A percentile compares a stretch with the other conserved stretches of the same genome.
Evolutionary conservation across 306 rosid genomes (phyloP).

Genomic region (Gastrolobium villosum): DNA sequence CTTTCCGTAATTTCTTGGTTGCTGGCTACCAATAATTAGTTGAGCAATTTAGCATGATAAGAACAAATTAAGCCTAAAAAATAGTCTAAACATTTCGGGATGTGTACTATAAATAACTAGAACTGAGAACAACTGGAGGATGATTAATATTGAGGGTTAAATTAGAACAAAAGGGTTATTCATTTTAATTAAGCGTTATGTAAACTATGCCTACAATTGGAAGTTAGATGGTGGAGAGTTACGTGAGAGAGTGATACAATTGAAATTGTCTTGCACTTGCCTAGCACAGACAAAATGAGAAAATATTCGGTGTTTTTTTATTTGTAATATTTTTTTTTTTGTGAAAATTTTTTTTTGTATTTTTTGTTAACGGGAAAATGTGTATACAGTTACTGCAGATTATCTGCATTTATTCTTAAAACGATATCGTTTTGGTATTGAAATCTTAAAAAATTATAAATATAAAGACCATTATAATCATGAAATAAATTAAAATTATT

Average conservation of each 20-base stretch:
- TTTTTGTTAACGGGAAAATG: too few species aligned
- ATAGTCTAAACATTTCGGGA: neutral
- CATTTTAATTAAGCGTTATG: neutral
- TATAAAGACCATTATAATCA: too few species aligned
- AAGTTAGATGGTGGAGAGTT: neutral
- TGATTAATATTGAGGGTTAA: conserved; percentile 22
- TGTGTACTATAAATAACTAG: neutral
- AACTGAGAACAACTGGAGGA: neutral
- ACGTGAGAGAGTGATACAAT: neutral
- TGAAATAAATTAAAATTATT: too few species aligned
- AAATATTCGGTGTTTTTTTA: too few species aligned
- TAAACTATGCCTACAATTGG: neutral
- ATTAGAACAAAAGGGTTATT: conserved; percentile 1
- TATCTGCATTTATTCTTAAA: too few species aligned
- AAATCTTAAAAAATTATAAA: too few species aligned
- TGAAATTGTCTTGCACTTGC: neutral
- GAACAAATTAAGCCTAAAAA: neutral
- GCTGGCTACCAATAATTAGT: neutral
- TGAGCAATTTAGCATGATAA: neutral
- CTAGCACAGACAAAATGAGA: neutral
- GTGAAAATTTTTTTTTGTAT: too few species aligned
- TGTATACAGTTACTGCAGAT: too few species aligned
- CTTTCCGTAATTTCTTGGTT: neutral
- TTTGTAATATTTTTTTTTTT: too few species aligned
- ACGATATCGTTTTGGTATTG: too few species aligned